These are phyloP conservation scores for Mycogone perniciosa DNA, from an alignment of 2,329 filamentous ascomycete genomes.

Conservation along the genomic window DNA sequence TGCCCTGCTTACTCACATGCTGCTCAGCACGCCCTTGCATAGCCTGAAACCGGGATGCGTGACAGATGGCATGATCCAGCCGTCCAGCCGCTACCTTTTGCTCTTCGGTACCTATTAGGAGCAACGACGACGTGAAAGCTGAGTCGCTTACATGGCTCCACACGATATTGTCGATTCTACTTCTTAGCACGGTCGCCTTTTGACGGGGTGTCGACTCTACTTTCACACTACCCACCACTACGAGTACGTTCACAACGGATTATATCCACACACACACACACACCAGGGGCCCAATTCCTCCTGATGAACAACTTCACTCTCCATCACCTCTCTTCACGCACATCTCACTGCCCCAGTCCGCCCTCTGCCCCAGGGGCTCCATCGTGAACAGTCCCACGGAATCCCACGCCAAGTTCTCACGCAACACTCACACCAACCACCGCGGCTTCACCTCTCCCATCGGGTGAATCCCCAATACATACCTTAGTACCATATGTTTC, in stretches of 20 bases:
- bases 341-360: neutral
- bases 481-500: too few relatives aligned
- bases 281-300: neutral
- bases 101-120: too few relatives aligned
- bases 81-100: neutral
- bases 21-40: too few relatives aligned
- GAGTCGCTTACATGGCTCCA: neutral
- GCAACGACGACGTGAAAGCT: too few relatives aligned
- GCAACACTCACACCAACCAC: neutral
- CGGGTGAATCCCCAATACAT: too few relatives aligned
- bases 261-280: neutral
- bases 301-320: too few relatives aligned
- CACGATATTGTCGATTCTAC: neutral
- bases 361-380: neutral
- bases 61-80: neutral
- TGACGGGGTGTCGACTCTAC: neutral
- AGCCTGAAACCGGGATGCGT: too few relatives aligned
- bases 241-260: neutral
- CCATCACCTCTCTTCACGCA: neutral
- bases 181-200: neutral
- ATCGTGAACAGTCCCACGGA: constrained; percentile 4
- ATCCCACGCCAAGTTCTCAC: neutral
- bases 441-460: too few relatives aligned
- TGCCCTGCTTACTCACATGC: too few relatives aligned
- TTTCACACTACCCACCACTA: neutral